Conservation (phyloP, 1,284 basidiomycete species). For the Rhodotorula sp. region DNA sequence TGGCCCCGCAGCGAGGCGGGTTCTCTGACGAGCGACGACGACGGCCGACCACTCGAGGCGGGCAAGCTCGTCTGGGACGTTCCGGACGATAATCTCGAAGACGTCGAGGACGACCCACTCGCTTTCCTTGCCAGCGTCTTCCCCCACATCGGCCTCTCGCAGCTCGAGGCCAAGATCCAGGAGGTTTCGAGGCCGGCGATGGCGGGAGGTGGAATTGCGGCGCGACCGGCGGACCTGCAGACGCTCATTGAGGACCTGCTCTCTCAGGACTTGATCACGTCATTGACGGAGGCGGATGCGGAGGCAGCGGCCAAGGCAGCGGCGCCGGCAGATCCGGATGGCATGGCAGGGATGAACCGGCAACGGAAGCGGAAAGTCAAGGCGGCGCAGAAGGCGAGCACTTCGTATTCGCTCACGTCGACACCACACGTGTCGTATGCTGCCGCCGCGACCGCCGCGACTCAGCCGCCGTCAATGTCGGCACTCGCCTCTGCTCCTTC, state of each 20-base stretch:
- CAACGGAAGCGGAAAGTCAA: conserved; percentile 22
- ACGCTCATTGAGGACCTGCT: conserved; percentile 29
- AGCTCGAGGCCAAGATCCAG: conserved; percentile 19
- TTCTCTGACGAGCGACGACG: conserved; percentile 19
- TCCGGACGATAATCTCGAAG: conserved; percentile 4
- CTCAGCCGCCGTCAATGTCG: background rate
- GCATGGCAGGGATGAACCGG: conserved; percentile 3
- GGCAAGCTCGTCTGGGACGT: conserved; percentile 9
- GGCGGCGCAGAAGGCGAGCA: conserved; percentile 20
- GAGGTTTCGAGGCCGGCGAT: background rate
- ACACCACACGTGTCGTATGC: conserved; percentile 5
- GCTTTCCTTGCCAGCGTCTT: conserved; percentile 36
- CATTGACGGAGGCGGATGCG: conserved; percentile 14
- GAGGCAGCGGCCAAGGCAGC: conserved; percentile 3
- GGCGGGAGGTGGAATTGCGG: background rate
- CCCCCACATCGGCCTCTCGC: conserved; percentile 24
- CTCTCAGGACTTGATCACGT: conserved; percentile 21
- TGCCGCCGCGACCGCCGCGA: background rate
- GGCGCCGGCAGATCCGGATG: conserved; percentile 10
- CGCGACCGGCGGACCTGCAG: conserved; percentile 22
- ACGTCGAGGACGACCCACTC: conserved; percentile 34
- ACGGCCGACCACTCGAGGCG: background rate
- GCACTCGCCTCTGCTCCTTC: background rate
- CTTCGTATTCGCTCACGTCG: conserved; percentile 27
- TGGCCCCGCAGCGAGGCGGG: conserved; percentile 14